Conservation (phyloP, 768 basidiomycete genomes). For the Podaxis sp. region DNA sequence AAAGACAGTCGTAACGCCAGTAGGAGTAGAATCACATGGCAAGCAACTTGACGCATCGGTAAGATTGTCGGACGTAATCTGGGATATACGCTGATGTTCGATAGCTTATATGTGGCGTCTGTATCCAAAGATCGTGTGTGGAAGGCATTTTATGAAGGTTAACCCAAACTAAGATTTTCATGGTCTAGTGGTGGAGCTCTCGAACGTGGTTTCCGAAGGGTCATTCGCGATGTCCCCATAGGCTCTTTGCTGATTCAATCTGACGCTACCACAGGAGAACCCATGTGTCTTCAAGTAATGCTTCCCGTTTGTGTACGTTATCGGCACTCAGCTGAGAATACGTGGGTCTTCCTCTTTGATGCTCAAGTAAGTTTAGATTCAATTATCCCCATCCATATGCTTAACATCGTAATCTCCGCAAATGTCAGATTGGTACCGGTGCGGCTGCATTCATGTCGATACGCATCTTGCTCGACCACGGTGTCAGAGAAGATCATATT, state of each 20-base stretch:
- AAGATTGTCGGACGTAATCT: conserved; percentile 9
- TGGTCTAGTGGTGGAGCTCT: conserved; percentile 75
- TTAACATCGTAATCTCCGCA: background rate
- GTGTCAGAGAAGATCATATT: conserved; percentile 77
- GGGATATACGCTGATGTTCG: background rate
- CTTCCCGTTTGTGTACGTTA: conserved; percentile 73
- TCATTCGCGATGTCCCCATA: conserved; percentile 79
- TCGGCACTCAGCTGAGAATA: conserved; percentile 55
- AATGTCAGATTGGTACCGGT: conserved; percentile 79
- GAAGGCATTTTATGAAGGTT: background rate
- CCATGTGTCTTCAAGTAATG: conserved; percentile 75
- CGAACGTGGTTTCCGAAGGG: conserved; percentile 85
- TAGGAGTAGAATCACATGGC: conserved; percentile 51
- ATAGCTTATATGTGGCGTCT: conserved; percentile 81
- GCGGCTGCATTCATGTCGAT: conserved; percentile 95
- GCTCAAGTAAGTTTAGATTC: conserved; percentile 56
- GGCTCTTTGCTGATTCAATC: conserved; percentile 92
- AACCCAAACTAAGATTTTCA: background rate
- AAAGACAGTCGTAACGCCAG: conserved; percentile 65
- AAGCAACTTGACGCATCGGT: conserved; percentile 61
- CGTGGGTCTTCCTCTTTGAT: conserved; percentile 87
- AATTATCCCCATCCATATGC: background rate
- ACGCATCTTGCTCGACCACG: conserved; percentile 89
- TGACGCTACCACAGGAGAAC: conserved; percentile 80
- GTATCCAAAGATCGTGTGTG: conserved; percentile 82